Conservation (phyloP, 2,329 filamentous ascomycete genomes). For the Aspergillus alliaceus region DNA sequence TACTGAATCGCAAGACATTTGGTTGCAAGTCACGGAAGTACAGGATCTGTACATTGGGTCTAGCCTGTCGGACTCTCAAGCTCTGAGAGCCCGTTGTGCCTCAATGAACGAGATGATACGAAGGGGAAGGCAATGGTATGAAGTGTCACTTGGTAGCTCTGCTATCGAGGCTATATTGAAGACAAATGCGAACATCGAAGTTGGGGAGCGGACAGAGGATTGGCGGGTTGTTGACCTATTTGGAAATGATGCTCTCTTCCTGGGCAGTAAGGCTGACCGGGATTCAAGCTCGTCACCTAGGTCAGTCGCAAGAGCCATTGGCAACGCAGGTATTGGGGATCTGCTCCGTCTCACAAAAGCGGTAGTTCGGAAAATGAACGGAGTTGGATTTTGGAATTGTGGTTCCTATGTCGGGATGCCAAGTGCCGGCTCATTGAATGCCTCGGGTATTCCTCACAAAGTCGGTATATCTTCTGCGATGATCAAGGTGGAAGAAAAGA, state of each 20-base stretch:
- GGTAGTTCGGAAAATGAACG: slow-evolving; percentile 39
- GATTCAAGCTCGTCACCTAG: background rate
- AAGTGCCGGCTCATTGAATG: background rate
- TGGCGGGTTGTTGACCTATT: slow-evolving; percentile 33
- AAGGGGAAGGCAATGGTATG: slow-evolving; percentile 38
- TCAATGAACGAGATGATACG: slow-evolving; percentile 30
- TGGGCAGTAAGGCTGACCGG: slow-evolving; percentile 8
- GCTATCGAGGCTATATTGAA: slow-evolving; percentile 34
- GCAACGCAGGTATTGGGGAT: slow-evolving; percentile 24
- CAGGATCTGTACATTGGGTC: slow-evolving; percentile 35
- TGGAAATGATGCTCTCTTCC: slow-evolving; percentile 22
- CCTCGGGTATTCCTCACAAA: background rate
- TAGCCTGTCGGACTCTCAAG: slow-evolving; percentile 19
- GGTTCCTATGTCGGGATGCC: slow-evolving; percentile 6
- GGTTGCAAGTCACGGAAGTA: slow-evolving; percentile 39
- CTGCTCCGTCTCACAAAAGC: slow-evolving; percentile 33
- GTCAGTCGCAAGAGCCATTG: slow-evolving; percentile 26
- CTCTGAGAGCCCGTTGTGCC: slow-evolving; percentile 29
- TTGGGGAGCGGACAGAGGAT: slow-evolving; percentile 34
- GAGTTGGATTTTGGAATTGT: slow-evolving; percentile 33
- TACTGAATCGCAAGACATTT: slow-evolving; percentile 24
- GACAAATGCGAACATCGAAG: slow-evolving; percentile 32
- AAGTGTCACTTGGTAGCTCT: slow-evolving; percentile 38
- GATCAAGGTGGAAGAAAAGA: slow-evolving; percentile 3
- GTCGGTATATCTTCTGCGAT: background rate